Base-by-base conservation (phyloP, 495 filamentous ascomycete species). In the Aspergillus homomorphus region DNA sequence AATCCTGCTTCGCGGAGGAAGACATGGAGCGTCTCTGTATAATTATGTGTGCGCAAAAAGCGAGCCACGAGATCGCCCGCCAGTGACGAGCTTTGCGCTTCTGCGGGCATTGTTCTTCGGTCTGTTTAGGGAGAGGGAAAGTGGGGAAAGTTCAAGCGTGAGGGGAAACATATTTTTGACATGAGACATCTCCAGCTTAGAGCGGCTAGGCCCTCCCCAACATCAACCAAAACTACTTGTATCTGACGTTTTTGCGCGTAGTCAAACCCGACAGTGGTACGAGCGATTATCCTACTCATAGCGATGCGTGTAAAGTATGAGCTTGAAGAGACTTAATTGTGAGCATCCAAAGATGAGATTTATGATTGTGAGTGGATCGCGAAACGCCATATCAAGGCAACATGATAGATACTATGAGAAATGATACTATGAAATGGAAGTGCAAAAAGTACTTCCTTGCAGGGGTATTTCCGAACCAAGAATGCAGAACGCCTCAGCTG, bases 1-100 rank as follows among this genome's bases (percentile, higher is more conserved):
- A 89, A 76, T 18, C 77, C 77, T 14, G 87, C 84, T 69, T 89
- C 87, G 44, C 73, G 72, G 33, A 89, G 72, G 63, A 89, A 89
- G 9, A 75, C 76, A 7, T 78, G 62, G 6, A 85, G 73, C 16
- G 87, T 87, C 73, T 87, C 79, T 14, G 69, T 63, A 66, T 87
- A 88, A 33, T 80, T 75, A 62, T 86, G 85, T 1, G 82, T 68
- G 58, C 79, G 79, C 19, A 89, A 72, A 57, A 82, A 89, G 15
- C 84, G 79, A 42, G 87, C 86, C 12, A 89, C 82, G 19, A 89
- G 69, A 9, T 82, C 70, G 53, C 69, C 70, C 46, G 72, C 62
- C 18, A 75, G 59, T 10, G 69, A 64, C 44, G 67, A 41, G 8
- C 59, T 53, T 57, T 56, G 60, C 21, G 52, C 22, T 48, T 54